Base-by-base conservation (phyloP, 441 rosid species). In the Adansonia rubrostipa region DNA sequence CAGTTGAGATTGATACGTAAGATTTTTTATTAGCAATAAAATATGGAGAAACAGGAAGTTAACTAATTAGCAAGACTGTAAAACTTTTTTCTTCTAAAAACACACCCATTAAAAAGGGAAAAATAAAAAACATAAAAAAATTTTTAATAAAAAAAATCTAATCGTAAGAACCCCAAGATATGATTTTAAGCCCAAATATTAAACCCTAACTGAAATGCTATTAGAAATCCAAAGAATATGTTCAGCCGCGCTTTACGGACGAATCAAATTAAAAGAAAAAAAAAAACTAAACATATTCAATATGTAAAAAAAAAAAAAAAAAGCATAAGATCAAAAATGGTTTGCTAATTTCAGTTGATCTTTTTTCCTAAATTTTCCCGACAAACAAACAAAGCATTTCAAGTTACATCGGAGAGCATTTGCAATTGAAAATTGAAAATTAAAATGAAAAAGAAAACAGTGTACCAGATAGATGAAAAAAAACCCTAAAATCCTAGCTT, bases 401-500 rank as follows among this genome's bases (percentile, higher is more conserved):
- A 33, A 77, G 71, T 57, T 15, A 72, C 48, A 20, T 65, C 72
- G 9, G 57, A 33, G 14, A 1, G 33, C 4, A 68, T 13, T 48
- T 22, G 73, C 10, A 50, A 24, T 2, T n/a, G 28, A 36, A 33
- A 9, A 53, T 9, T 17, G 44, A 3, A 56, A 28, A 68, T 33
- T 3, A 45, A 81, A 78, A 71, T 17, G 44, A 3, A 56, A 45
- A 68, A 45, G 6, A 45, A 81, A 78, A 71, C 17, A 58, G 77
- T 42, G 7, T 71, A 83, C 75, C 72, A 47, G 78, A 78, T 56
- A 36, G 22, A 9, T 10, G n/a, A 71, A 7, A 64, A 53, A 77
- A 80, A 81, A 79, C 74, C 77, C 74, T 73, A 78, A 48, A 69
- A 51, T 53, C 76, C 17, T 71, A 79, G 81, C 40, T 36, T 36